These are phyloP conservation scores for Lactifluus piperatus DNA, from an alignment of 768 basidiomycete species.

Conservation along the genomic window DNA sequence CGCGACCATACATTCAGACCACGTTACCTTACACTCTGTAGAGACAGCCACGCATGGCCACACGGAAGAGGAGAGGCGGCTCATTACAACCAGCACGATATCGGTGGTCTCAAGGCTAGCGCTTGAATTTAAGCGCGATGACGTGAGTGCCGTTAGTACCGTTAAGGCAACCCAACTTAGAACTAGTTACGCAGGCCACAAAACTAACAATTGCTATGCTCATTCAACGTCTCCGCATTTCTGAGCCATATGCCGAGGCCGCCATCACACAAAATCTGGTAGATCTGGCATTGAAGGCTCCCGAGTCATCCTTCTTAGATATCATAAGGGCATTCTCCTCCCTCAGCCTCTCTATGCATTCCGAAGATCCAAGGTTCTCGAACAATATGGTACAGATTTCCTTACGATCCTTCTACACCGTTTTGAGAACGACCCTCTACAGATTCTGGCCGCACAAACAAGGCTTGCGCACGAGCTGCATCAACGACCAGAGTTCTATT, in stretches of 20 bases:
- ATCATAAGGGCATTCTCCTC: slow-evolving; percentile 77
- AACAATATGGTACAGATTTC: slow-evolving; percentile 67
- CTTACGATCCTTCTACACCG: not conserved
- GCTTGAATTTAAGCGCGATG: slow-evolving; percentile 78
- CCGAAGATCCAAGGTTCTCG: slow-evolving; percentile 80
- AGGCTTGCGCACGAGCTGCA: slow-evolving; percentile 74
- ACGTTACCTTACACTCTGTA: slow-evolving; percentile 44
- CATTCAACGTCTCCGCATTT: slow-evolving; percentile 73
- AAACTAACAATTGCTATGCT: slow-evolving; percentile 89
- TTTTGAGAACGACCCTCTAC: not conserved
- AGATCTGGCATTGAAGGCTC: slow-evolving; percentile 75
- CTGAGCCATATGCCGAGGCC: slow-evolving; percentile 84
- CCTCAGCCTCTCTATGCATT: slow-evolving; percentile 80
- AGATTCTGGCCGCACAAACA: slow-evolving; percentile 89
- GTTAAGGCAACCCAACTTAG: not conserved
- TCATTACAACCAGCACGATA: slow-evolving; percentile 85
- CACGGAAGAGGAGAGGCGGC: slow-evolving; percentile 75
- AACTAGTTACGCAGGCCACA: slow-evolving; percentile 47
- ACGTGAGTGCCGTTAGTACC: slow-evolving; percentile 36
- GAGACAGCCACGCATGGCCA: slow-evolving; percentile 58
- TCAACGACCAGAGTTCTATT: slow-evolving; percentile 67
- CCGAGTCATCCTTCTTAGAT: slow-evolving; percentile 69
- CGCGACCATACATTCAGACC: slow-evolving; percentile 27
- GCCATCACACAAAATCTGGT: slow-evolving; percentile 89
- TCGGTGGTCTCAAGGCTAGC: slow-evolving; percentile 84